A percentile compares a stretch with the other conserved stretches of the same genome.
Conservation (phyloP, 352 stramenopile species). For the Phytophthora colocasiae region DNA sequence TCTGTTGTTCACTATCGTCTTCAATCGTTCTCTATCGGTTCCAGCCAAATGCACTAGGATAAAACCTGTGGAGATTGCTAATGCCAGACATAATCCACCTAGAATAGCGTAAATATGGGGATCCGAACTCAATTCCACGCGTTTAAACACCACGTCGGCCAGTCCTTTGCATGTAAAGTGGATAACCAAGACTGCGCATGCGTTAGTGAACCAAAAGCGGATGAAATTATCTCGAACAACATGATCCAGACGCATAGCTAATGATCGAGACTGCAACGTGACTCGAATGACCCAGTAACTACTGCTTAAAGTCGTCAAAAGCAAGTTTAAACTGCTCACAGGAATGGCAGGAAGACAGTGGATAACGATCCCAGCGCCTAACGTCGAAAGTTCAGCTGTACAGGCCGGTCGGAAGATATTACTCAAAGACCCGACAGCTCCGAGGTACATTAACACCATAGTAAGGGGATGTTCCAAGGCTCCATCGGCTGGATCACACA, state of each 20-base stretch:
- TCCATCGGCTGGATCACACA: constrained; percentile 35
- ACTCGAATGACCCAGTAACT: constrained; percentile 49
- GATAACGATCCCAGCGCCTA: constrained; percentile 38
- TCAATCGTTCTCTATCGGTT: constrained; percentile 9
- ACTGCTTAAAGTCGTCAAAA: constrained; percentile 45
- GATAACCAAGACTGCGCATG: constrained; percentile 30
- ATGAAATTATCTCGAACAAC: constrained; percentile 33
- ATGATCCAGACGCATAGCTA: constrained; percentile 33
- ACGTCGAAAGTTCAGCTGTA: constrained; percentile 26
- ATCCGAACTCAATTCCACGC: constrained; percentile 36
- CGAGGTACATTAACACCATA: constrained; percentile 51
- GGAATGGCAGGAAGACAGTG: constrained; percentile 40
- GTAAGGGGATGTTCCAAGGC: constrained; percentile 39
- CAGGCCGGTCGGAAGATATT: constrained; percentile 52
- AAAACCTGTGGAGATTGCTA: constrained; percentile 36
- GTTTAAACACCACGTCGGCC: constrained; percentile 29
- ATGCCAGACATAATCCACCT: constrained; percentile 29
- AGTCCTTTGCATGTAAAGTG: constrained; percentile 41
- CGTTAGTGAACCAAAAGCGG: constrained; percentile 34
- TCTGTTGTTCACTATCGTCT: not conserved
- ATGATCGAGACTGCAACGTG: constrained; percentile 39
- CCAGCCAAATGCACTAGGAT: constrained; percentile 26
- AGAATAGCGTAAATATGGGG: constrained; percentile 48
- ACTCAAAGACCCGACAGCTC: constrained; percentile 43
- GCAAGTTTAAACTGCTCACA: constrained; percentile 35